Base-by-base conservation (phyloP, 1,139 yeast species). In the Ogataea hybrid region DNA sequence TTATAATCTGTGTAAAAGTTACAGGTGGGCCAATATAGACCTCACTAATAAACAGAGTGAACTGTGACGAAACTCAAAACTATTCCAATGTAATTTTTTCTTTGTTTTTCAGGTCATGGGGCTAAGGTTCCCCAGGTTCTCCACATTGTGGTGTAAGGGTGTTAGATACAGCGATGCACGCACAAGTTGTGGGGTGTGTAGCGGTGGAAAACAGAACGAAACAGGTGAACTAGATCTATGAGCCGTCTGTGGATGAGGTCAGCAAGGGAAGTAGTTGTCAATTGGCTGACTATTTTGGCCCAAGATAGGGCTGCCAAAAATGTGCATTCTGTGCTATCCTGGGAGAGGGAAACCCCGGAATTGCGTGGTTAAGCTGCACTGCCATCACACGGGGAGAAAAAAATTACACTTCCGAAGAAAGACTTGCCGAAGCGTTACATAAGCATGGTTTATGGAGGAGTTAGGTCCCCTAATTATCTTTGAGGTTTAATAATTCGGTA, bases 131-230 rank as follows among this genome's bases (percentile, higher is more conserved):
- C 36, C 41, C 37, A 32, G 36, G 11, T 38, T 32, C 41, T 25
- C 41, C 41, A 25, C 32, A 28, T 15, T 17, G n/a, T 5, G 40
- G 41, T 38, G 41, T 23, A 38, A 5, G 37, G 41, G 29, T 38
- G 41, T 38, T 1, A 21, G 22, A 15, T 25, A 11, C 11, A 5
- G 15, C 10, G 14, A 9, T 21, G 12, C 21, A 29, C 16, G 31
- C 18, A 16, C 15, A 11, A 25, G 14, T 17, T 6, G 6, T 17
- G 18, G 18, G 18, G 18, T 17, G 18, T 6, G 2, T 6, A 17
- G 18, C 18, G 7, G 18, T 17, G 7, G n/a, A 25, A n/a, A 25
- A 7, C n/a, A n/a, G 28, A 25, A n/a, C 28, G 28, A 11, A 15
- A 25, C 16, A 7, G 28, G 28, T 12, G 15, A 11, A 12, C 6